Evolutionary conservation across 352 stramenopile genomes (phyloP).

Genomic region (Phytophthora kernoviae): DNA sequence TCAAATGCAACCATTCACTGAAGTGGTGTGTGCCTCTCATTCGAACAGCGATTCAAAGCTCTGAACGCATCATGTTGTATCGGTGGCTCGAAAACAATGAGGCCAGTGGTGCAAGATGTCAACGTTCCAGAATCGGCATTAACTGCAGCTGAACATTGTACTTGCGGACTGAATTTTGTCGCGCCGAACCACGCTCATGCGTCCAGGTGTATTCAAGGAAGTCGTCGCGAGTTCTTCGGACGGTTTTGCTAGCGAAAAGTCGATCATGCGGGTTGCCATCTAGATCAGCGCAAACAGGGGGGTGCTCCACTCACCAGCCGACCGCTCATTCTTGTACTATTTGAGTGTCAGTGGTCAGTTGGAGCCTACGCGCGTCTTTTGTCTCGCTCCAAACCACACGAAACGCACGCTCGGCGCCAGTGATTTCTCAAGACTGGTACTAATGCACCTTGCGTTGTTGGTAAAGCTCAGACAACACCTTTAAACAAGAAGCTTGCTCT

Average conservation of each 20-base stretch:
- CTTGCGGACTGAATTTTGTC: slow-evolving; percentile 2
- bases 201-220: slow-evolving; percentile 8
- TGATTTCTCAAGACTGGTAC: too few species aligned
- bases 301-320: background rate
- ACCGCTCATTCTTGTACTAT: slow-evolving; percentile 1
- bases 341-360: slow-evolving; percentile 2
- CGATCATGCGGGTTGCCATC: slow-evolving; percentile 3
- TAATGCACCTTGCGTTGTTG: background rate
- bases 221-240: slow-evolving; percentile 9
- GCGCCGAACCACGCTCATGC: background rate
- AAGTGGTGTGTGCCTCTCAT: background rate
- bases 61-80: slow-evolving; percentile 8
- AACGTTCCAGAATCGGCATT: slow-evolving; percentile 15
- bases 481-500: too few species aligned
- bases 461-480: background rate
- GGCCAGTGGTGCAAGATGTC: slow-evolving; percentile 8
- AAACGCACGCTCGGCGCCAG: background rate
- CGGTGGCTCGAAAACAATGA: slow-evolving; percentile 13
- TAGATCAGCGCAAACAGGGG: slow-evolving; percentile 19
- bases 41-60: slow-evolving; percentile 5
- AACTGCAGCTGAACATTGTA: slow-evolving; percentile 1
- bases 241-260: slow-evolving; percentile 7
- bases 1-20: slow-evolving; percentile 4
- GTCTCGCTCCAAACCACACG: too few species aligned
- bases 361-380: background rate